These are phyloP conservation scores for Musa itinerans DNA, from an alignment of 176 grass and related monocot species.

Conservation along the genomic window DNA sequence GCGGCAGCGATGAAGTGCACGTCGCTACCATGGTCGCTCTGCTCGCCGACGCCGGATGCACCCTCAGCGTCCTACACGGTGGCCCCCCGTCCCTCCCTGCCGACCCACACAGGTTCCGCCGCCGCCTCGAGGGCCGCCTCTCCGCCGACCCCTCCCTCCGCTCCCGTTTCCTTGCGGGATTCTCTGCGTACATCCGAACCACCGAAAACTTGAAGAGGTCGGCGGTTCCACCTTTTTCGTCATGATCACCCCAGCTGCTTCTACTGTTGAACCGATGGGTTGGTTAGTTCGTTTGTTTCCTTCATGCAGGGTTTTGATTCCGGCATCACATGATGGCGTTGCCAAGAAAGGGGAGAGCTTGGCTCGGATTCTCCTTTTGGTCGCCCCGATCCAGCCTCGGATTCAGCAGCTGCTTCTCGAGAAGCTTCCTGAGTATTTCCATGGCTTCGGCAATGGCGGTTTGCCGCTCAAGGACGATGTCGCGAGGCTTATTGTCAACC, in stretches of 20 bases:
- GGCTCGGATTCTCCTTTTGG: slow-evolving; percentile 49
- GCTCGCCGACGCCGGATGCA: slow-evolving; percentile 78
- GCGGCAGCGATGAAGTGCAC: slow-evolving; percentile 2
- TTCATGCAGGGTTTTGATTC: slow-evolving; percentile 29
- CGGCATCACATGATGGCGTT: slow-evolving; percentile 27
- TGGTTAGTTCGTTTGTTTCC: background rate
- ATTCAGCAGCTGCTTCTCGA: slow-evolving; percentile 72
- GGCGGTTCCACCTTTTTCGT: background rate
- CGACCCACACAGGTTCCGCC: background rate
- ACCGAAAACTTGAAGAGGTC: slow-evolving; percentile 40
- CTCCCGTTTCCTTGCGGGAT: slow-evolving; percentile 38
- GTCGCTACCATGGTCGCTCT: slow-evolving; percentile 46
- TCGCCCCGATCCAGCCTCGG: slow-evolving; percentile 55
- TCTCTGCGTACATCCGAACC: slow-evolving; percentile 39
- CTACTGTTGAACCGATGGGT: background rate
- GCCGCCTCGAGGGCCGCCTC: slow-evolving; percentile 1
- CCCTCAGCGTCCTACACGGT: slow-evolving; percentile 44
- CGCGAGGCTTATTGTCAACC: slow-evolving; percentile 52
- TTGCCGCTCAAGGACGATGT: slow-evolving; percentile 59
- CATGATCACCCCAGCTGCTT: background rate
- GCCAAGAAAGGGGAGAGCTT: slow-evolving; percentile 28
- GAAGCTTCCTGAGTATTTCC: slow-evolving; percentile 86
- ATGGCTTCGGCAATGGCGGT: slow-evolving; percentile 24
- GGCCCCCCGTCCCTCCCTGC: slow-evolving; percentile 32
- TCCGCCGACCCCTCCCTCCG: slow-evolving; percentile 20